Evolutionary conservation across 179 eudicot species (phyloP).

Genomic region (Carnegiea gigantea): DNA sequence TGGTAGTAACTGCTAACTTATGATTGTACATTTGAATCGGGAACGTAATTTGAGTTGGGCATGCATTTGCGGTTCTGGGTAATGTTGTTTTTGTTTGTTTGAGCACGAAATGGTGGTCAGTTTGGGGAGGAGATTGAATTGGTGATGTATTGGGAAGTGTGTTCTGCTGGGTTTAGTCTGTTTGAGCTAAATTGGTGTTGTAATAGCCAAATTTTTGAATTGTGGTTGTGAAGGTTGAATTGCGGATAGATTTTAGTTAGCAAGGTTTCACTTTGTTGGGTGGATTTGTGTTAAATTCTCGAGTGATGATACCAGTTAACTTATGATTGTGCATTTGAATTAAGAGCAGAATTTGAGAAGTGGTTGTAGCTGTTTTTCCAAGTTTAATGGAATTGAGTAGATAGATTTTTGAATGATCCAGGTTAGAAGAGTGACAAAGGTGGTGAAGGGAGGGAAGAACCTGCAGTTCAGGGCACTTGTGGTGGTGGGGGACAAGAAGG

Average conservation of each 20-base stretch:
- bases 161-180: background rate
- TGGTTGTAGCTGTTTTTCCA: background rate
- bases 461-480: constrained; percentile 82
- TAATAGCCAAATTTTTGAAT: background rate
- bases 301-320: background rate
- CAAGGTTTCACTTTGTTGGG: background rate
- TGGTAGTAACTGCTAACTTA: too few relatives aligned
- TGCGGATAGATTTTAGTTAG: background rate
- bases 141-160: background rate
- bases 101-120: background rate
- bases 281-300: background rate
- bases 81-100: constrained; percentile 1
- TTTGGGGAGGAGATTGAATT: background rate
- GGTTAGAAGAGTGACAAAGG: constrained; percentile 95
- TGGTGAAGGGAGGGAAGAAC: constrained; percentile 93
- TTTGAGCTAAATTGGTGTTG: constrained; percentile 1
- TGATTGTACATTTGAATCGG: too few relatives aligned
- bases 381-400: background rate
- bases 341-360: background rate
- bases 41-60: background rate
- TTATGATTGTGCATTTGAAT: background rate
- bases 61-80: background rate
- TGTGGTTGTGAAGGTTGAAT: background rate
- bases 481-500: constrained; percentile 87
- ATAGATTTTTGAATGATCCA: constrained; percentile 22